phyloP scores from a whole-genome alignment of 768 basidiomycete species.

The Nidularia pulvinata region DNA sequence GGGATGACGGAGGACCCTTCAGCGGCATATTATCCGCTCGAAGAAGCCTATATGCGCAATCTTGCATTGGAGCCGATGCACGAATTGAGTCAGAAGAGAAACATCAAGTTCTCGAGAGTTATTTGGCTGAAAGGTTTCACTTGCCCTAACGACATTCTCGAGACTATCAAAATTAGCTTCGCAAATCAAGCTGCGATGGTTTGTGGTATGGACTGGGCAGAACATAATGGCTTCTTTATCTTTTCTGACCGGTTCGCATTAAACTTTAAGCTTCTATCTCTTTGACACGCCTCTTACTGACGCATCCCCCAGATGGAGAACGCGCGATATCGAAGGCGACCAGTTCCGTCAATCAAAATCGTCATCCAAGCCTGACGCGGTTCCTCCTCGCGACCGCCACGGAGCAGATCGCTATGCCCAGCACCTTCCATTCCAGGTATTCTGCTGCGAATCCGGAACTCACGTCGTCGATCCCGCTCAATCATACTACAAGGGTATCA shows the following conservation, averaged over 20 bases:
- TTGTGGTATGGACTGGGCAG: constrained; percentile 99
- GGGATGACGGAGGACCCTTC: constrained; percentile 90
- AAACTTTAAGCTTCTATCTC: background rate
- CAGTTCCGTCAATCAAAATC: constrained; percentile 98
- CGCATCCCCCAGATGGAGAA: constrained; percentile 74
- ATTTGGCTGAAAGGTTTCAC: constrained; percentile 99
- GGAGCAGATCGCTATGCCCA: constrained; percentile 85
- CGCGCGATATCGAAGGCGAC: constrained; percentile 97
- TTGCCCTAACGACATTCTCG: constrained; percentile 97
- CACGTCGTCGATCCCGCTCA: constrained; percentile 96
- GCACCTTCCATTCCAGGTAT: constrained; percentile 97
- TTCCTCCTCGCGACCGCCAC: constrained; percentile 86
- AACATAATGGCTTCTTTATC: constrained; percentile 96
- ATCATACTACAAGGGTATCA: constrained; percentile 91
- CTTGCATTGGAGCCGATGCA: constrained; percentile 88
- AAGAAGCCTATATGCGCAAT: constrained; percentile 95
- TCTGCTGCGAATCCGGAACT: constrained; percentile 98
- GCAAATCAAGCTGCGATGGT: constrained; percentile 97
- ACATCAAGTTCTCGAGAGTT: constrained; percentile 86
- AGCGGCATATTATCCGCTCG: constrained; percentile 92
- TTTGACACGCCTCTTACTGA: constrained; percentile 1
- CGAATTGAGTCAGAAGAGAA: constrained; percentile 76
- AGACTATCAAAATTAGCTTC: constrained; percentile 90
- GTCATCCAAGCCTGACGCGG: constrained; percentile 85
- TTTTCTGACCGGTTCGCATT: constrained; percentile 88